Evolutionary conservation across 179 eudicot genomes (phyloP).

Genomic region (Carnegiea gigantea): DNA sequence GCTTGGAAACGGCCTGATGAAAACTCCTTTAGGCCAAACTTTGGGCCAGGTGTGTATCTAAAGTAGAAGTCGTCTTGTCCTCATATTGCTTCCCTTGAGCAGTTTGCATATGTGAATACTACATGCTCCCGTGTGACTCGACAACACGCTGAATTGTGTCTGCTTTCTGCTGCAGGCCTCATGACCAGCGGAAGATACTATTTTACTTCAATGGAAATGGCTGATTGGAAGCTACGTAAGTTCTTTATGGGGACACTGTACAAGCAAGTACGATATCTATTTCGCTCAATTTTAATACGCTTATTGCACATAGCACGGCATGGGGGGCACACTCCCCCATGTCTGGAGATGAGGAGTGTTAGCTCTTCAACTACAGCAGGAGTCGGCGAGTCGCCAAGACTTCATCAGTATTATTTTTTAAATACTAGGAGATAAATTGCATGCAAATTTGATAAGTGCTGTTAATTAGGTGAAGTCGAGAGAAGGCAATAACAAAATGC

Average conservation of each 20-base stretch:
- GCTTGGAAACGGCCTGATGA: slow-evolving; percentile 92
- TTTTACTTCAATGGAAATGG: slow-evolving; percentile 96
- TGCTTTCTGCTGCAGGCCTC: slow-evolving; percentile 61
- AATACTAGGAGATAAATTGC: too few relatives aligned
- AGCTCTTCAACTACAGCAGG: not conserved
- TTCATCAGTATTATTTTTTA: too few relatives aligned
- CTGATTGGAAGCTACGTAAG: slow-evolving; percentile 89
- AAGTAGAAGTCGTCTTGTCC: slow-evolving; percentile 8
- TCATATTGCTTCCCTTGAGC: not conserved
- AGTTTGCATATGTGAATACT: not conserved
- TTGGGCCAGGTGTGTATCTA: slow-evolving; percentile 52
- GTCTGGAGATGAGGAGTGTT: not conserved
- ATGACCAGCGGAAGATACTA: slow-evolving; percentile 57
- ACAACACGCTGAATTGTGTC: not conserved
- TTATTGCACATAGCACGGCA: not conserved
- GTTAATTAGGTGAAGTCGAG: too few relatives aligned
- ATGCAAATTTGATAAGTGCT: too few relatives aligned
- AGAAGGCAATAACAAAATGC: too few relatives aligned
- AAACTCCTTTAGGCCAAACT: slow-evolving; percentile 53
- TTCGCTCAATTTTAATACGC: not conserved
- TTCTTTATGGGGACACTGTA: not conserved
- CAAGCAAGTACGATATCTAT: not conserved
- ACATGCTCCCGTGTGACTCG: slow-evolving; percentile 4
- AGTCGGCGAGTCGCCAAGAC: too few relatives aligned
- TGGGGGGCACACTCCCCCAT: not conserved